These are phyloP conservation scores for Hymenoscyphus infarciens DNA, from an alignment of 2,329 filamentous ascomycete genomes.

Conservation along the genomic window DNA sequence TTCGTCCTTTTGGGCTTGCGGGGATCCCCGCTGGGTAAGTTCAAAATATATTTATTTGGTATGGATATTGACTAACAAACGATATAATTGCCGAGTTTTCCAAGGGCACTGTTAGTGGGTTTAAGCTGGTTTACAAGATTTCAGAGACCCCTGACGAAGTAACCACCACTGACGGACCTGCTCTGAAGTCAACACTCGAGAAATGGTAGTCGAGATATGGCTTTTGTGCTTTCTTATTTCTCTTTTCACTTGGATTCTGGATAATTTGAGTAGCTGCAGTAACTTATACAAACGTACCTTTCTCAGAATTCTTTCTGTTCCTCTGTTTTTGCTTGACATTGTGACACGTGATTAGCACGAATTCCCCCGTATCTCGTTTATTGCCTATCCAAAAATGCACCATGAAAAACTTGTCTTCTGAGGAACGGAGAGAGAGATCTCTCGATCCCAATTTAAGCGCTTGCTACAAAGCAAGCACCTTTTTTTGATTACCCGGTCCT, in stretches of 20 bases:
- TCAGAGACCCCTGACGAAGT: background rate
- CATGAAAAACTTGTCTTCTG: background rate
- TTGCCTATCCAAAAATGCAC: background rate
- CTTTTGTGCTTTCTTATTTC: background rate
- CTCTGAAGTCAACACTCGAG: background rate
- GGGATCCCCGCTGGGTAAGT: background rate
- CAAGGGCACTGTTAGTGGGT: constrained; percentile 34
- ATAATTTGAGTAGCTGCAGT: background rate
- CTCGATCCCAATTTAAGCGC: background rate
- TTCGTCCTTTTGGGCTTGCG: background rate
- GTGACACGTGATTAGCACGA: background rate
- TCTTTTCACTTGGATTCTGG: background rate
- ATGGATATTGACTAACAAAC: background rate
- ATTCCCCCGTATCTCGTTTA: background rate
- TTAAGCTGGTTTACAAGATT: constrained; percentile 39
- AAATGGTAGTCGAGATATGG: background rate
- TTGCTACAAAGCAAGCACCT: background rate
- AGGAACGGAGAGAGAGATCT: background rate
- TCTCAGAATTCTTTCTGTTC: background rate
- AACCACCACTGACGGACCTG: background rate
- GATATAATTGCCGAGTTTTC: background rate
- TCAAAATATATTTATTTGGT: constrained; percentile 7
- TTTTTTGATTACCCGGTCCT: background rate
- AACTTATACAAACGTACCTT: background rate
- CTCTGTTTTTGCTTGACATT: background rate